Evolutionary conservation across 148 eudicot genomes (phyloP).

Genomic region (Rhododendron williamsianum): DNA sequence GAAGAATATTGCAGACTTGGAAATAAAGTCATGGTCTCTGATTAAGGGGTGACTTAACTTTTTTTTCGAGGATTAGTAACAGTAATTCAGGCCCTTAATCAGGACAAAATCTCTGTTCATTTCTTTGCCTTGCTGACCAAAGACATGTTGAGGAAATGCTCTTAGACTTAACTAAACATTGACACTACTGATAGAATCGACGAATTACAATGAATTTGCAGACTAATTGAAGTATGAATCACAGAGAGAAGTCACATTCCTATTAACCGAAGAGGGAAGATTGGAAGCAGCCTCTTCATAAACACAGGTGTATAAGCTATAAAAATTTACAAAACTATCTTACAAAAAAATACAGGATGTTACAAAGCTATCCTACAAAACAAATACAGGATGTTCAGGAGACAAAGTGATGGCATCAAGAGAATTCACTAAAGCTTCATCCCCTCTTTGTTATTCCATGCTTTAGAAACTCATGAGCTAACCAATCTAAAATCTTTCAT

Average conservation of each 20-base stretch:
- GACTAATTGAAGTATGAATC: background rate
- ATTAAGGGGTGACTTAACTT: background rate
- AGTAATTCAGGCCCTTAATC: slow-evolving; percentile 12
- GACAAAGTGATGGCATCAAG: slow-evolving; percentile 11
- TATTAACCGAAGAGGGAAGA: background rate
- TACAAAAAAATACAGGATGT: background rate
- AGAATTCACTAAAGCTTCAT: slow-evolving; percentile 2
- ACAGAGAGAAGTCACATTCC: background rate
- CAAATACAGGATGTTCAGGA: background rate
- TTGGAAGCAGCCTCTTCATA: background rate
- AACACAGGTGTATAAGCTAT: background rate
- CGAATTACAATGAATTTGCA: background rate
- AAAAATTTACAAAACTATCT: slow-evolving; percentile 6
- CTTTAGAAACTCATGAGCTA: slow-evolving; percentile 4
- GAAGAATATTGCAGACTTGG: background rate
- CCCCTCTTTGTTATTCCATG: background rate
- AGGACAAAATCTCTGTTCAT: background rate
- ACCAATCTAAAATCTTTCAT: background rate
- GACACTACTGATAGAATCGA: background rate
- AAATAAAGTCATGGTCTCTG: slow-evolving; percentile 1
- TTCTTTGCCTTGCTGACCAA: background rate
- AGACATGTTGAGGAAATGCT: background rate
- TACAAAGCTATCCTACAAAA: background rate
- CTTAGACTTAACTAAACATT: background rate
- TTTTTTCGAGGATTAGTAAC: background rate